A percentile compares a stretch with the other conserved stretches of the same genome.
These are phyloP conservation scores for Aspergillus nanangensis DNA, from an alignment of 495 filamentous ascomycete genomes.

Conservation along the genomic window DNA sequence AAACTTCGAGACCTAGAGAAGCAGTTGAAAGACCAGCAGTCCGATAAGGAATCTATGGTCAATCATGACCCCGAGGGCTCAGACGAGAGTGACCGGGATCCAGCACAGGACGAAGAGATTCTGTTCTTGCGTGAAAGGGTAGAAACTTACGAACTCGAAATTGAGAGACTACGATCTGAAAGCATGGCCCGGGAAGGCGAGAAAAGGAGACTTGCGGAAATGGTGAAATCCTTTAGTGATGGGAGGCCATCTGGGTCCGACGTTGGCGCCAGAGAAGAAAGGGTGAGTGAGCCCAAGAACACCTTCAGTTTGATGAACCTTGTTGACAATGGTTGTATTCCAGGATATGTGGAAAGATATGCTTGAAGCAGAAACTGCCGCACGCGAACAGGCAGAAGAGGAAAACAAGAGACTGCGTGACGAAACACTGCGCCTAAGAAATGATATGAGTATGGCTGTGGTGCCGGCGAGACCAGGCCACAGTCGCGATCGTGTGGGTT, in stretches of 20 bases:
- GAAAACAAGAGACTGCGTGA: slow-evolving; percentile 82
- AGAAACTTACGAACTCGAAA: slow-evolving; percentile 74
- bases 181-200: slow-evolving; percentile 71
- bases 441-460: slow-evolving; percentile 46
- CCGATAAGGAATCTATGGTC: slow-evolving; percentile 53
- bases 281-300: slow-evolving; percentile 39
- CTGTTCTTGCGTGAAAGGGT: slow-evolving; percentile 76
- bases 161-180: slow-evolving; percentile 76
- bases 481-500: slow-evolving; percentile 49
- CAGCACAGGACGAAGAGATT: slow-evolving; percentile 72
- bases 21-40: slow-evolving; percentile 62
- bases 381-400: slow-evolving; percentile 85
- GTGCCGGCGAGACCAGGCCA: slow-evolving; percentile 35
- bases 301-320: neutral
- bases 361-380: slow-evolving; percentile 85
- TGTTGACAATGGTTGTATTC: slow-evolving; percentile 5
- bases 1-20: slow-evolving; percentile 83
- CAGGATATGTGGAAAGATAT: slow-evolving; percentile 91
- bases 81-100: slow-evolving; percentile 51
- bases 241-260: slow-evolving; percentile 58
- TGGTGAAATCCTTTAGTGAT: slow-evolving; percentile 68
- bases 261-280: slow-evolving; percentile 76
- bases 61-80: slow-evolving; percentile 57
- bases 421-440: slow-evolving; percentile 71
- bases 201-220: slow-evolving; percentile 74